phyloP scores from a whole-genome alignment of 148 eudicot species.

The Rhododendron griersonianum region DNA sequence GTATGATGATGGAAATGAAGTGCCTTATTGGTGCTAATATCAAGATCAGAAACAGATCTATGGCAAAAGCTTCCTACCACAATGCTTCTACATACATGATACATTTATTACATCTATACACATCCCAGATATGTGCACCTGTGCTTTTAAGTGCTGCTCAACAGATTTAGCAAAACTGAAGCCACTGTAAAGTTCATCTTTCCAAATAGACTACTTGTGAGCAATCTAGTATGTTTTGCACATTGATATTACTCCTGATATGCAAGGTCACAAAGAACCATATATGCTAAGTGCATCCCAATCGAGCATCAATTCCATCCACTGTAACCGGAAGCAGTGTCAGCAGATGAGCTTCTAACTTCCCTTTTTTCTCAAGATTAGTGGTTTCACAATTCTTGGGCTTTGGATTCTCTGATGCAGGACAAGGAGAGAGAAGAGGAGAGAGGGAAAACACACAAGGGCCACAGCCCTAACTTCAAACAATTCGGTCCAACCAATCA shows the following conservation, averaged over 20 bases:
- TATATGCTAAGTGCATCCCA: not conserved
- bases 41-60: not conserved
- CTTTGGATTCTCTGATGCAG: not conserved
- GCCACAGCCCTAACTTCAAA: not conserved
- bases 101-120: not conserved
- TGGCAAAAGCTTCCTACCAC: slow-evolving; percentile 6
- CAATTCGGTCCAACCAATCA: not conserved
- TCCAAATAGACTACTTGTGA: not conserved
- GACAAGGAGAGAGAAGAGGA: not conserved
- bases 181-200: not conserved
- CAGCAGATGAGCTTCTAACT: not conserved
- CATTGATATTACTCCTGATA: not conserved
- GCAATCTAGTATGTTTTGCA: not conserved
- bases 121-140: not conserved
- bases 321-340: not conserved
- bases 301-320: too few species aligned
- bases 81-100: not conserved
- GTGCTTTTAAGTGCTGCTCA: not conserved
- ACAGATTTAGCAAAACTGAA: not conserved
- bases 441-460: not conserved
- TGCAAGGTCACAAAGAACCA: not conserved
- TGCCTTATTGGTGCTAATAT: not conserved
- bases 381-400: not conserved
- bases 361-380: not conserved
- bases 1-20: not conserved